These are phyloP conservation scores for Kwoniella sp. DNA, from an alignment of 768 basidiomycete species.

Conservation along the genomic window DNA sequence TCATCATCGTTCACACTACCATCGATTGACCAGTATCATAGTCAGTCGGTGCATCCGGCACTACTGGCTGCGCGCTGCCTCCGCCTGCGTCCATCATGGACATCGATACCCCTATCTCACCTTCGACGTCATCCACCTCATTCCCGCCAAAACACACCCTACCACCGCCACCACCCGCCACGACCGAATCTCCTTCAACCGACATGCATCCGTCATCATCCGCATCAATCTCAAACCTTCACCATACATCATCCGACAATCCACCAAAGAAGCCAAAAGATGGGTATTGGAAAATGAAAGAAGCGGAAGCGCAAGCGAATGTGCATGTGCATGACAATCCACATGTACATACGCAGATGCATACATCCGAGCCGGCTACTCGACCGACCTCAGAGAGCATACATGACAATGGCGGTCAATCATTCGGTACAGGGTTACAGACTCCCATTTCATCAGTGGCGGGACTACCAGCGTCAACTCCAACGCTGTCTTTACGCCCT, in stretches of 20 bases:
- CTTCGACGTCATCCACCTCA: neutral
- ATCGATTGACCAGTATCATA: neutral
- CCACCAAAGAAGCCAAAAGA: constrained; percentile 15
- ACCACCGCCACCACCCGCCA: constrained; percentile 11
- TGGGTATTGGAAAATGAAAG: constrained; percentile 28
- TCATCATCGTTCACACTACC: constrained; percentile 1
- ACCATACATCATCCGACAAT: neutral
- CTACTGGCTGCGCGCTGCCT: too few relatives aligned
- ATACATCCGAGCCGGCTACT: neutral
- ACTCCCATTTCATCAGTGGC: constrained; percentile 3
- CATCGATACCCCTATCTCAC: constrained; percentile 4
- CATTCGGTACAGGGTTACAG: constrained; percentile 1
- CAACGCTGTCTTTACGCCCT: neutral
- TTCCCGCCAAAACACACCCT: neutral
- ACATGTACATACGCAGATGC: neutral
- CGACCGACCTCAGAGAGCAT: neutral
- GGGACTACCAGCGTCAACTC: neutral
- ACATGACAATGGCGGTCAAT: neutral
- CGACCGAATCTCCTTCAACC: neutral
- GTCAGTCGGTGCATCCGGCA: too few relatives aligned
- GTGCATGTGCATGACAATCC: neutral
- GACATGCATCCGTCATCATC: constrained; percentile 1
- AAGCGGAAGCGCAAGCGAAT: constrained; percentile 12
- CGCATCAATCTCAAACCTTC: neutral
- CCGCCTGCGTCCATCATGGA: constrained; percentile 17